phyloP scores from a whole-genome alignment of 257 asterid species.

The Nemophila menziesii region DNA sequence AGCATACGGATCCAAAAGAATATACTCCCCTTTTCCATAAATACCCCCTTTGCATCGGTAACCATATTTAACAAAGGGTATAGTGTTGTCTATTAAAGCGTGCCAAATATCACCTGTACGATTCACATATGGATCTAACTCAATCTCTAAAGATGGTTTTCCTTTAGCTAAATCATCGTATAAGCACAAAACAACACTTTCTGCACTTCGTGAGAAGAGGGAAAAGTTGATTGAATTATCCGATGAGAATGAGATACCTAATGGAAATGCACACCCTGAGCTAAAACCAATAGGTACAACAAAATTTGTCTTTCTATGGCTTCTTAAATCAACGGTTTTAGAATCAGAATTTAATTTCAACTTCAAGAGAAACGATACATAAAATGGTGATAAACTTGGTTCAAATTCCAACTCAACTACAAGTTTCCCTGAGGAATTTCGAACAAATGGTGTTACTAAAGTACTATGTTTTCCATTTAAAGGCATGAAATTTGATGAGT shows the following conservation, averaged over 20 bases:
- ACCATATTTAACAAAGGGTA: constrained; percentile 60
- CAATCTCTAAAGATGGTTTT: constrained; percentile 75
- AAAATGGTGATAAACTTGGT: constrained; percentile 51
- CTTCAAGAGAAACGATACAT: constrained; percentile 52
- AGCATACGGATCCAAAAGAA: constrained; percentile 78
- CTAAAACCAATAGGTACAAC: constrained; percentile 79
- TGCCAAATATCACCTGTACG: constrained; percentile 88
- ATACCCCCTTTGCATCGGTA: constrained; percentile 46
- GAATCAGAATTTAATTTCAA: constrained; percentile 19
- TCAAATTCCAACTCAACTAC: constrained; percentile 57
- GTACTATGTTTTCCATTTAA: constrained; percentile 20
- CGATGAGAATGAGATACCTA: constrained; percentile 51
- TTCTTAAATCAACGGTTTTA: constrained; percentile 35
- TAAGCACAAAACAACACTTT: constrained; percentile 66
- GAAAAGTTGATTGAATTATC: constrained; percentile 63
- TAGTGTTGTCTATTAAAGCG: constrained; percentile 36
- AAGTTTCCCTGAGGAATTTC: constrained; percentile 28
- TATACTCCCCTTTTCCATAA: constrained; percentile 24
- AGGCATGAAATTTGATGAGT: constrained; percentile 43
- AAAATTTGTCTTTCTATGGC: constrained; percentile 59
- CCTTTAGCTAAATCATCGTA: constrained; percentile 36
- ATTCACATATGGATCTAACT: constrained; percentile 79
- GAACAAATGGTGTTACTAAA: constrained; percentile 41
- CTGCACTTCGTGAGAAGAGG: constrained; percentile 47
- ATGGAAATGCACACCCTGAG: constrained; percentile 65